Evolutionary conservation across 1,284 basidiomycete species (phyloP).

Genomic region (Athelia psychrophila): DNA sequence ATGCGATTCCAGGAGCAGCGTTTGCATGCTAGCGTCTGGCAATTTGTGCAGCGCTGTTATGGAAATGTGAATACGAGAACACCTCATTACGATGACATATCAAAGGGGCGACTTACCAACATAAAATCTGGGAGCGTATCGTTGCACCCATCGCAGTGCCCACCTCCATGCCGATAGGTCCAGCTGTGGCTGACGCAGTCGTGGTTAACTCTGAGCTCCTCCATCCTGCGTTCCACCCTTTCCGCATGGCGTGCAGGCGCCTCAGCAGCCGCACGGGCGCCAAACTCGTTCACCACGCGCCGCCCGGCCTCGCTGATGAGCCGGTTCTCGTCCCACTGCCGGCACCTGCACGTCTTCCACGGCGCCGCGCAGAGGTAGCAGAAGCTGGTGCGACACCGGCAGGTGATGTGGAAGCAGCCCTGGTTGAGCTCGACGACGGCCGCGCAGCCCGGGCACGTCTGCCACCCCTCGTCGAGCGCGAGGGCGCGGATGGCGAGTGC

Average conservation of each 20-base stretch:
- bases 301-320: conserved; percentile 27
- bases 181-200: conserved; percentile 40
- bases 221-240: conserved; percentile 31
- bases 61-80: neutral
- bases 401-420: conserved; percentile 54
- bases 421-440: conserved; percentile 40
- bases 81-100: neutral
- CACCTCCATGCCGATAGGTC: conserved; percentile 33
- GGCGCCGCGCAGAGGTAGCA: conserved; percentile 50
- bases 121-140: conserved; percentile 17
- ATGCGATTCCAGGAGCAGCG: conserved; percentile 12
- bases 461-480: conserved; percentile 40
- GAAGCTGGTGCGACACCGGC: conserved; percentile 42
- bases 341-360: conserved; percentile 53
- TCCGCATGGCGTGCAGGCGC: conserved; percentile 22
- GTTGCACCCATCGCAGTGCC: conserved; percentile 42
- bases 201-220: conserved; percentile 39
- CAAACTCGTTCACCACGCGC: conserved; percentile 31
- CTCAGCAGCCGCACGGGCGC: conserved; percentile 16
- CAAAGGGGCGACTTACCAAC: conserved; percentile 17
- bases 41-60: conserved; percentile 9
- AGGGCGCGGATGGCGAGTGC: conserved; percentile 36
- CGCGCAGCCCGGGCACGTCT: conserved; percentile 45
- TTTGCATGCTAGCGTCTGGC: conserved; percentile 9
- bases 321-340: conserved; percentile 51